Conservation (phyloP, 2,329 filamentous ascomycete species). For the Triangularia setosa region DNA sequence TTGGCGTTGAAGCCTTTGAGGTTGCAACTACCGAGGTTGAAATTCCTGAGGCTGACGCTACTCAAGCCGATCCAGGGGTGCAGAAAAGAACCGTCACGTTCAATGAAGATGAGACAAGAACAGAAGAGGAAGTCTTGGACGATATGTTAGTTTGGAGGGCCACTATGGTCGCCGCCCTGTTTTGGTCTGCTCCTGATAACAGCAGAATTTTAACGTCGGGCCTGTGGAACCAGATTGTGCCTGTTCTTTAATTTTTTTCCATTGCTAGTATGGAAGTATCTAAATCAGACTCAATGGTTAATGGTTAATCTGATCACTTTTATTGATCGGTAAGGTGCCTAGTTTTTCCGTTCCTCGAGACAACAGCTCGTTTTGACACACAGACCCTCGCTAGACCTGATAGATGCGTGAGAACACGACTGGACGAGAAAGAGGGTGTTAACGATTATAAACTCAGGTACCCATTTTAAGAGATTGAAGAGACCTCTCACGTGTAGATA, state of each 20-base stretch:
- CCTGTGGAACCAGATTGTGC: not conserved
- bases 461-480: too few species aligned
- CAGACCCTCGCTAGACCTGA: too few species aligned
- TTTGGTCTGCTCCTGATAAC: not conserved
- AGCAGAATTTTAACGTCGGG: not conserved
- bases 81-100: not conserved
- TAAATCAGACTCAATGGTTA: too few species aligned
- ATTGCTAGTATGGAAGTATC: too few species aligned
- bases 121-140: not conserved
- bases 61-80: not conserved
- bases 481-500: too few species aligned
- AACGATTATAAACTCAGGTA: too few species aligned
- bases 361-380: too few species aligned
- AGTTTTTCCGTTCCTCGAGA: too few species aligned
- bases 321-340: too few species aligned
- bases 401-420: too few species aligned
- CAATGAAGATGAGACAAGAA: not conserved
- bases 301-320: too few species aligned
- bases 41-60: not conserved
- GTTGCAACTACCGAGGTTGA: not conserved
- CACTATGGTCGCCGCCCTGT: not conserved
- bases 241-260: not conserved
- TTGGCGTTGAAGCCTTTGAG: not conserved
- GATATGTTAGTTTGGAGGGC: not conserved
- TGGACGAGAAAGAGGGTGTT: too few species aligned